Percentiles rank a stretch among this genome's conserved stretches.
Conservation (phyloP, 257 asterid genomes). For the Ligustrum vulgare region DNA sequence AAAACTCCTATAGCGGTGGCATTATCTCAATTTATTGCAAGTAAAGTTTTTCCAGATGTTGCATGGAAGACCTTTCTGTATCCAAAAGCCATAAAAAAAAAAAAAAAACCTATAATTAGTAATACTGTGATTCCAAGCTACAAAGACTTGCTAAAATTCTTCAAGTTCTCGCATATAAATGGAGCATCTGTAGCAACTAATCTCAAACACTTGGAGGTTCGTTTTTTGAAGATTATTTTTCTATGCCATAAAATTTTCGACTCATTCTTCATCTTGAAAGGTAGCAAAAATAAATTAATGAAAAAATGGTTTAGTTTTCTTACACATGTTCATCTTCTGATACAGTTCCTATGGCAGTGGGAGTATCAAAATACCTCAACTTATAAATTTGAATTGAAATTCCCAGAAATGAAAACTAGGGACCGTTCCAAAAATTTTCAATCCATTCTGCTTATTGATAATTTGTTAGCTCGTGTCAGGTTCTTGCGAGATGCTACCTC, state of each 20-base stretch:
- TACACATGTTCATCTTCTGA: background rate
- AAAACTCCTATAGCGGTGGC: conserved; percentile 39
- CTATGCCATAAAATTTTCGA: background rate
- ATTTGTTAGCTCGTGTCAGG: conserved; percentile 17
- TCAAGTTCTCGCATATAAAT: conserved; percentile 10
- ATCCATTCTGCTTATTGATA: background rate
- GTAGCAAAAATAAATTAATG: background rate
- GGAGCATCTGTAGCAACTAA: conserved; percentile 20
- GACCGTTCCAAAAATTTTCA: background rate
- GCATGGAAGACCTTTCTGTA: conserved; percentile 32
- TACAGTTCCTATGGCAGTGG: background rate
- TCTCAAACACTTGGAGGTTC: conserved; percentile 43
- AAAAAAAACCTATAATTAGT: conserved; percentile 22
- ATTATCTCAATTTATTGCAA: conserved; percentile 32
- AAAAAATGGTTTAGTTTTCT: background rate
- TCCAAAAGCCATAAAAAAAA: conserved; percentile 39
- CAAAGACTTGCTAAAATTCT: conserved; percentile 16
- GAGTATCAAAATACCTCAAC: background rate
- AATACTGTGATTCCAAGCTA: conserved; percentile 32
- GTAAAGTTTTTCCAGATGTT: conserved; percentile 31
- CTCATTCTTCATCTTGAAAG: background rate
- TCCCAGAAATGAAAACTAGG: background rate
- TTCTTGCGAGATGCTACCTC: conserved; percentile 41
- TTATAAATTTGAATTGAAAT: background rate
- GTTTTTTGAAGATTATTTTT: background rate